Evolutionary conservation across 2,329 filamentous ascomycete species (phyloP).

Genomic region (Tympanopsis confertula): DNA sequence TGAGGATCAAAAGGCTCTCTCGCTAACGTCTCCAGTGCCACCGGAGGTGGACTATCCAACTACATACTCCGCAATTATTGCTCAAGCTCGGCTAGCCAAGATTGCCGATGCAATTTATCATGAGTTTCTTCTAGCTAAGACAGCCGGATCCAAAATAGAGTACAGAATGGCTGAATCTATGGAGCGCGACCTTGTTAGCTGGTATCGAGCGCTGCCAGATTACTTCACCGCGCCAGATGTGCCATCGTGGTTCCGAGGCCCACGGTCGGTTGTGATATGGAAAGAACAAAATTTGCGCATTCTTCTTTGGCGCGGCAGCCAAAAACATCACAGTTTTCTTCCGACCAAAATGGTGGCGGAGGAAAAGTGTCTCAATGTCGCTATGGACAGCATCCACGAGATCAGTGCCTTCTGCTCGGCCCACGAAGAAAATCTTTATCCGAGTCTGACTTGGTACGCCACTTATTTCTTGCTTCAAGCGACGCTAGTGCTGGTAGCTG

Average conservation of each 20-base stretch:
- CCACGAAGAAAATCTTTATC: slow-evolving; percentile 12
- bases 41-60: slow-evolving; percentile 21
- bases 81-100: slow-evolving; percentile 25
- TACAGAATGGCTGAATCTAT: slow-evolving; percentile 24
- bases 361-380: slow-evolving; percentile 21
- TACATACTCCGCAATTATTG: slow-evolving; percentile 23
- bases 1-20: slow-evolving; percentile 5
- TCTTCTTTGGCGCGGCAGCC: slow-evolving; percentile 23
- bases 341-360: slow-evolving; percentile 11
- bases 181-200: slow-evolving; percentile 19
- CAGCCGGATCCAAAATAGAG: slow-evolving; percentile 17
- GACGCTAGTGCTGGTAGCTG: slow-evolving; percentile 21
- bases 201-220: slow-evolving; percentile 17
- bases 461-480: slow-evolving; percentile 32
- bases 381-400: slow-evolving; percentile 20
- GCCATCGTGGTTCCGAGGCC: slow-evolving; percentile 20
- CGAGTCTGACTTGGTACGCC: slow-evolving; percentile 26
- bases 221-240: slow-evolving; percentile 19
- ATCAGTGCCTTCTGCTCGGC: slow-evolving; percentile 22
- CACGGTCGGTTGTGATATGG: slow-evolving; percentile 25
- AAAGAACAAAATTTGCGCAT: slow-evolving; percentile 29
- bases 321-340: slow-evolving; percentile 19
- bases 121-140: slow-evolving; percentile 23
- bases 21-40: slow-evolving; percentile 7
- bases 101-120: slow-evolving; percentile 27